phyloP scores from a whole-genome alignment of 257 asterid genomes.

The Solanum dulcamara region DNA sequence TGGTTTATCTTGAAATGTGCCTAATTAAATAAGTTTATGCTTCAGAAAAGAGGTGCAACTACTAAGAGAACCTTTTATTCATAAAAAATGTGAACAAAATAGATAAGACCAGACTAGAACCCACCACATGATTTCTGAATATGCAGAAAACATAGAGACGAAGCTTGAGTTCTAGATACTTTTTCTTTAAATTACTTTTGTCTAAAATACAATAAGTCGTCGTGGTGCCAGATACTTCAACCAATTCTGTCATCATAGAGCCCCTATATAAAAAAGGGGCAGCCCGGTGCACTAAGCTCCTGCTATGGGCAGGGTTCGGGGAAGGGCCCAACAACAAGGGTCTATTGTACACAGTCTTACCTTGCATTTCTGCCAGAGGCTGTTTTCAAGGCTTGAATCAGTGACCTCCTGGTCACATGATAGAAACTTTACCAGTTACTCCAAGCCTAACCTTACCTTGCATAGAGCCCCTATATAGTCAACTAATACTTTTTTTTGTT shows the following conservation, averaged over 20 bases:
- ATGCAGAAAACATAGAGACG: neutral
- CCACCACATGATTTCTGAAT: neutral
- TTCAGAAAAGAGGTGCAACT: neutral
- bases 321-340: too few species aligned
- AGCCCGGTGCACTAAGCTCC: too few species aligned
- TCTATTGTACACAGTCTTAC: too few species aligned
- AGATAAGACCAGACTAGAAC: neutral
- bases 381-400: too few species aligned
- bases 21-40: neutral
- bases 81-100: neutral
- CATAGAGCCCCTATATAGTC: too few species aligned
- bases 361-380: too few species aligned
- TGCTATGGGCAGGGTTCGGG: too few species aligned
- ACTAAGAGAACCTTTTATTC: neutral
- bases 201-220: neutral
- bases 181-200: neutral
- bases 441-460: too few species aligned
- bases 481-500: neutral
- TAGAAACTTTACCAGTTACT: too few species aligned
- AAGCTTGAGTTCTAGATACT: neutral
- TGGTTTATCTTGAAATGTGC: neutral
- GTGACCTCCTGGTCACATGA: too few species aligned
- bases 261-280: too few species aligned
- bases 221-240: neutral
- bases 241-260: neutral